Evolutionary conservation across 2,329 filamentous ascomycete genomes (phyloP).

Genomic region (Taxawa tesnikishii): DNA sequence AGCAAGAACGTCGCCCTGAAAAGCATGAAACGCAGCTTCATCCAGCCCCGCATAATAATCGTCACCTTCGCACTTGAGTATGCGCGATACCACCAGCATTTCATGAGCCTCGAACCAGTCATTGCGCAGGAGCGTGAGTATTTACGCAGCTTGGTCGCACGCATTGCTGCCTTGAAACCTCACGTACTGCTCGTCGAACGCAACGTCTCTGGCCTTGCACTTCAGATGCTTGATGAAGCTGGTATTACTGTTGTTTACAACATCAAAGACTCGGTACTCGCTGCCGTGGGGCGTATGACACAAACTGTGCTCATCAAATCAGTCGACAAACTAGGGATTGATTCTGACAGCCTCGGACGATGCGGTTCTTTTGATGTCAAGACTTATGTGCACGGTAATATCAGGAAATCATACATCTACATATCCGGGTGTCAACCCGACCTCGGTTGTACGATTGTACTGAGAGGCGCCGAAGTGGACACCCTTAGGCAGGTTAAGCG

Average conservation of each 20-base stretch:
- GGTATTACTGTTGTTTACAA: constrained; percentile 93
- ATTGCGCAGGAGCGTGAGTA: constrained; percentile 96
- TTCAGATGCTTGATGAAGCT: constrained; percentile 77
- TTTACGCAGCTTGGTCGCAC: constrained; percentile 76
- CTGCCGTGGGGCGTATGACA: constrained; percentile 84
- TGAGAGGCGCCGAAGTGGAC: constrained; percentile 66
- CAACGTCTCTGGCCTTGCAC: constrained; percentile 78
- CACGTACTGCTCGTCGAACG: constrained; percentile 85
- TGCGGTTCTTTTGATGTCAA: constrained; percentile 89
- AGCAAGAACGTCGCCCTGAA: constrained; percentile 95
- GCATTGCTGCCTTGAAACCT: constrained; percentile 75
- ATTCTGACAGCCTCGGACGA: constrained; percentile 61
- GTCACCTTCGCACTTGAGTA: constrained; percentile 95
- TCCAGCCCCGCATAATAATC: constrained; percentile 76
- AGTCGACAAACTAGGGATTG: constrained; percentile 78
- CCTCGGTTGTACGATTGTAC: constrained; percentile 85
- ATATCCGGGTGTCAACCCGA: constrained; percentile 81
- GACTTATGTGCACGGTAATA: constrained; percentile 75
- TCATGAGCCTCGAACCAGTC: constrained; percentile 95
- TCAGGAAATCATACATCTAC: constrained; percentile 92
- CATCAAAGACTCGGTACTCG: constrained; percentile 89
- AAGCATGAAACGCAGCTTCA: constrained; percentile 82
- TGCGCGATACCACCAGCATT: constrained; percentile 81
- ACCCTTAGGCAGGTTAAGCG: constrained; percentile 70
- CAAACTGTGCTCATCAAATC: constrained; percentile 90